A percentile compares a stretch with the other conserved stretches of the same genome.
Conservation (phyloP, 1,284 basidiomycete genomes). For the Cutaneotrichosporon dermatis region DNA sequence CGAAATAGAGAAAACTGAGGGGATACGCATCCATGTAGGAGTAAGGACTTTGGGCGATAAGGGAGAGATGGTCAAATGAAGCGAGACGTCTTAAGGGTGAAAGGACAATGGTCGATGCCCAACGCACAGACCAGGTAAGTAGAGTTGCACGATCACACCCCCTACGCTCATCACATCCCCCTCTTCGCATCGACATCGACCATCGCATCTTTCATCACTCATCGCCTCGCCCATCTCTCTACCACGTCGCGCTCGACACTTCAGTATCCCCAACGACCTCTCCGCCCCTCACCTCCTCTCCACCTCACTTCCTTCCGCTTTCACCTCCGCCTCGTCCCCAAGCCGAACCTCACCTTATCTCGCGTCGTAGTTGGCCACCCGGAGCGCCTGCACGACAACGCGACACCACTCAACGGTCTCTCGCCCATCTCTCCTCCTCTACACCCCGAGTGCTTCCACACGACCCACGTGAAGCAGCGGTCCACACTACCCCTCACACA, state of each 20-base stretch:
- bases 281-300: background rate
- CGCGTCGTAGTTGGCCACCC: no score
- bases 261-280: background rate
- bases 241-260: background rate
- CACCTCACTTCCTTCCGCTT: background rate
- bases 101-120: background rate
- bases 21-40: no score
- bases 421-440: no score
- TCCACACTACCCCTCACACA: background rate
- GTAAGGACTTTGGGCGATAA: background rate
- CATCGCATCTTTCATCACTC: background rate
- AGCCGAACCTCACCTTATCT: no score
- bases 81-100: background rate
- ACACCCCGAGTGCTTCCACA: background rate
- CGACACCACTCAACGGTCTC: no score
- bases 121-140: no score
- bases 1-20: no score
- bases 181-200: background rate
- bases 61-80: background rate
- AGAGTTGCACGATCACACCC: background rate
- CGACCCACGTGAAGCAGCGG: background rate
- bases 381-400: no score
- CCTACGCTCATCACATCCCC: background rate
- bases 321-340: background rate
- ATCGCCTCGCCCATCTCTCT: background rate